These are phyloP conservation scores for Onygena corvina DNA, from an alignment of 2,329 filamentous ascomycete species.

Conservation along the genomic window DNA sequence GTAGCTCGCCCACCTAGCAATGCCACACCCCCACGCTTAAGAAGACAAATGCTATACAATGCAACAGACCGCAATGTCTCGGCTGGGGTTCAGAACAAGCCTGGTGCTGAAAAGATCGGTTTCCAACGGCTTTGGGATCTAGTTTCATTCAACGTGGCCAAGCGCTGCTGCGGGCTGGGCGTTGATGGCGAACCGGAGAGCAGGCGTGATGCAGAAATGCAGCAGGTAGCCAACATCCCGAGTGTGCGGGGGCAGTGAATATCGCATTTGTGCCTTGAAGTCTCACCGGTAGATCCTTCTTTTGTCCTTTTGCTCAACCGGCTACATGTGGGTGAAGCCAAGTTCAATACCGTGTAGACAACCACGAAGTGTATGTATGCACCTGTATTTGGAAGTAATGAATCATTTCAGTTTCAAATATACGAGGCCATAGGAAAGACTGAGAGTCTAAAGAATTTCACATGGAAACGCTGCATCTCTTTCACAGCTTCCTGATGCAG, in stretches of 20 bases:
- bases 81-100: background rate
- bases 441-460: background rate
- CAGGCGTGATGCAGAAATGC: background rate
- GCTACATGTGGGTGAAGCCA: too few species aligned
- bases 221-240: background rate
- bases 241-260: background rate
- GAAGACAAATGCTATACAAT: background rate
- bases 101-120: background rate
- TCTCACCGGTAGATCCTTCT: too few species aligned
- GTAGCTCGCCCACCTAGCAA: background rate
- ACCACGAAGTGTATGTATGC: background rate
- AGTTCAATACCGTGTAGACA: too few species aligned
- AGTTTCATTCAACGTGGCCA: slow-evolving; percentile 1
- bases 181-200: slow-evolving; percentile 1
- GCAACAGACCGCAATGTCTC: background rate
- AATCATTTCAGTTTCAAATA: slow-evolving; percentile 3
- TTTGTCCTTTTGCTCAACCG: too few species aligned
- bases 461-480: background rate
- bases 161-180: slow-evolving; percentile 1
- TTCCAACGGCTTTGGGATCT: slow-evolving; percentile 2
- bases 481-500: background rate
- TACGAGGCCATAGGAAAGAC: slow-evolving; percentile 1
- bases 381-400: background rate
- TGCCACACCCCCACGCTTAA: background rate
- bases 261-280: too few species aligned